Evolutionary conservation across 2,329 filamentous ascomycete species (phyloP), one percentile per base, ranked within the genome.

Genomic region (Fusarium foetens): DNA sequence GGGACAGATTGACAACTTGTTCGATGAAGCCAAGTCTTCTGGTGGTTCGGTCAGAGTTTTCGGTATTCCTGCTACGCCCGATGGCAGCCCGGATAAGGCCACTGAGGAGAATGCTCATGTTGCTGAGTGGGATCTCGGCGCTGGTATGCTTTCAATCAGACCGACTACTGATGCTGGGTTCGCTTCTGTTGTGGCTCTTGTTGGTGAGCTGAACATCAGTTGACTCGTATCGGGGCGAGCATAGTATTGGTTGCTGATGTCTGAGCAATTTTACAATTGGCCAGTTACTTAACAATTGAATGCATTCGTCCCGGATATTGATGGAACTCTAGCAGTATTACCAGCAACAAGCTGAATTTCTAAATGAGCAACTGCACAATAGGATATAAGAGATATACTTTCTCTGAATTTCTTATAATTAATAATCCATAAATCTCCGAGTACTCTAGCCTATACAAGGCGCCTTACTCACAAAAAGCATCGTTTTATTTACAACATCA

Each of bases 121-220:
- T 19, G 71, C 71, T 10, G 70, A 73, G 41, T 73, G 71, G 71
- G 67, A 73, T 36, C 49, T 29, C 4, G 51, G 62, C 4, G 46
- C 36, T 8, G 58, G 67, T 2, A 42, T 43, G 25, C 58, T 73
- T 17, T 70, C 58, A 2, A 52, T 73, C 33, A 53, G 55, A 12
- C 71, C 71, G 8, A 68, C 63, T 4, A 36, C 54, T 25, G 71
- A 73, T 33, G 71, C 70, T 4, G 71, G 71, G 1, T 73, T 73
- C 38, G 71, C 71, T 27, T 73, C 71, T 27, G 58, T 73, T 17
- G 70, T 73, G 14, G 71, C 71, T 12, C 66, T 73, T 25, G 71
- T 73, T 13, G 71, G 71, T 6, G 71, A 73, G 23, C 51, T 68
- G 8, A 71, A 73, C 12, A 58, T 71, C 12, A 54, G 58, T 23